Evolutionary conservation across 345 rosid species (phyloP).

Genomic region (Schrenkiella parvula): DNA sequence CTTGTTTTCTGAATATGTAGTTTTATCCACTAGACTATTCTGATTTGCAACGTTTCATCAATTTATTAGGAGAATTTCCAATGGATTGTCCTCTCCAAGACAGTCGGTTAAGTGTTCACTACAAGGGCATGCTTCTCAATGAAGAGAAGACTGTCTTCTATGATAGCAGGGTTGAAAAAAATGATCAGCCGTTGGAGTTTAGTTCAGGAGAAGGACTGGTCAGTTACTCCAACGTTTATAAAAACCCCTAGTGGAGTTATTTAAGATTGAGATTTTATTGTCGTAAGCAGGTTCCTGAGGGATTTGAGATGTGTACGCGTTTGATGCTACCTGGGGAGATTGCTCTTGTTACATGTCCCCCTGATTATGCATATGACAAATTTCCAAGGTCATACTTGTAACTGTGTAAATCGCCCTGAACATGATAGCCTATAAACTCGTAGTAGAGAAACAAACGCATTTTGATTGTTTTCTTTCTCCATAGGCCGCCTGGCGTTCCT

Average conservation of each 20-base stretch:
- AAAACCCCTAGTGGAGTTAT: neutral
- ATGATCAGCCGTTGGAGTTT: constrained; percentile 84
- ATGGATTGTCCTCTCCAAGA: constrained; percentile 98
- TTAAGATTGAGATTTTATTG: neutral
- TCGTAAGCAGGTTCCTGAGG: constrained; percentile 77
- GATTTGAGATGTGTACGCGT: constrained; percentile 96
- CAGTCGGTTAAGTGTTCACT: constrained; percentile 73
- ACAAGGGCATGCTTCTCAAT: constrained; percentile 85
- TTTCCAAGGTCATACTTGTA: constrained; percentile 71
- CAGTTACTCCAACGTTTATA: constrained; percentile 32
- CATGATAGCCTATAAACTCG: neutral
- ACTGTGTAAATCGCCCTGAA: neutral
- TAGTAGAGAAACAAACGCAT: neutral
- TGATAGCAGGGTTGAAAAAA: constrained; percentile 68
- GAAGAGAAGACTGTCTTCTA: constrained; percentile 71
- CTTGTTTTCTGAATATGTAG: neutral
- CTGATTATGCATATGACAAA: constrained; percentile 95
- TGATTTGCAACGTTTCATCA: constrained; percentile 11
- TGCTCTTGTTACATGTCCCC: constrained; percentile 91
- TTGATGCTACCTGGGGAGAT: constrained; percentile 92
- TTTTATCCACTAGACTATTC: constrained; percentile 7
- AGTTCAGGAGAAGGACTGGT: constrained; percentile 96
- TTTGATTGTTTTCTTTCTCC: constrained; percentile 4
- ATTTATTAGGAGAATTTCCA: constrained; percentile 83
- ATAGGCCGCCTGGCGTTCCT: constrained; percentile 79